phyloP scores from a whole-genome alignment of 1,284 basidiomycete species.

The Polyporus tsugae region DNA sequence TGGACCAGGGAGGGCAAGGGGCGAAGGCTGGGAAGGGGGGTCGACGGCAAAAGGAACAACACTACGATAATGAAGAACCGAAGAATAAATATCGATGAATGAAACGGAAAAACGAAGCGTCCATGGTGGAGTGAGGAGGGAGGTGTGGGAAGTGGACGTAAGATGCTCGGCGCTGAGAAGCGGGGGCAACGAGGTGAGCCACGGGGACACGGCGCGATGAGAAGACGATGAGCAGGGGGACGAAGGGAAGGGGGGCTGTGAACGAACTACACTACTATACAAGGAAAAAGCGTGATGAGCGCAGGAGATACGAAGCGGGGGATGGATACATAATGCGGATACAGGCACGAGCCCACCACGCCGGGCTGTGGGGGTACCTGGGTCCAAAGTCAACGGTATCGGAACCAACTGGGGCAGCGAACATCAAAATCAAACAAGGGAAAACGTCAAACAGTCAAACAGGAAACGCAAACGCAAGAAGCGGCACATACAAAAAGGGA shows the following conservation, averaged over 20 bases:
- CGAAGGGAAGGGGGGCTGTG: neutral
- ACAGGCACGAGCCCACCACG: constrained; percentile 10
- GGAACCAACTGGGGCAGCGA: constrained; percentile 4
- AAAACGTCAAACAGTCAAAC: neutral
- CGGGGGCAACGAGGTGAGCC: neutral
- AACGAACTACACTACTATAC: constrained; percentile 15
- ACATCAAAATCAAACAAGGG: constrained; percentile 3
- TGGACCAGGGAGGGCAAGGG: neutral
- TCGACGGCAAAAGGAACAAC: neutral
- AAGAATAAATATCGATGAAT: neutral
- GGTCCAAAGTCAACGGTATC: constrained; percentile 10
- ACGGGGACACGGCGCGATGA: neutral
- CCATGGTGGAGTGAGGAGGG: neutral
- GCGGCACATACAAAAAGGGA: constrained; percentile 1
- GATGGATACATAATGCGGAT: constrained; percentile 13
- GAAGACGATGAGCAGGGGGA: constrained; percentile 7
- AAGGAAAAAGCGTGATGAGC: constrained; percentile 3
- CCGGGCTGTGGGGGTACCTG: neutral
- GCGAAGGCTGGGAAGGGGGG: neutral
- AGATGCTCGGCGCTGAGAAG: neutral
- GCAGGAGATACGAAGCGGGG: neutral
- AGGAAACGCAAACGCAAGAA: constrained; percentile 1
- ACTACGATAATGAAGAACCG: neutral
- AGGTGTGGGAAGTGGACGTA: constrained; percentile 1
- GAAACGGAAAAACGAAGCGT: neutral